These are phyloP conservation scores for Daedaleopsis nitida DNA, from an alignment of 768 basidiomycete species.

Conservation along the genomic window DNA sequence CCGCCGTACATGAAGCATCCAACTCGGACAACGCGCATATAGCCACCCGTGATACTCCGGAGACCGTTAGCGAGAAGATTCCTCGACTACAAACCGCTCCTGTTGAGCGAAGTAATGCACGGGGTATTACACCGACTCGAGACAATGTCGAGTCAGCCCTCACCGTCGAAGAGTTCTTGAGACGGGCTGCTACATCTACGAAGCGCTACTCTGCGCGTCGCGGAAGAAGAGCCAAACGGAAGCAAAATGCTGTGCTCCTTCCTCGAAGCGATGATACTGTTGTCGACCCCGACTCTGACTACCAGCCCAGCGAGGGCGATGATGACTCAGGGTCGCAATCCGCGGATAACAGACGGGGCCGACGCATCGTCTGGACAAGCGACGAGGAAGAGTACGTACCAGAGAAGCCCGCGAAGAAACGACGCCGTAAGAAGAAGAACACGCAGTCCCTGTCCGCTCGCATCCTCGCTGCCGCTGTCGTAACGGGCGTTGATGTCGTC, in stretches of 20 bases:
- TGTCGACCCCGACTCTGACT: background rate
- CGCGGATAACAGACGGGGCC: background rate
- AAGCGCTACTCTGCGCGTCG: background rate
- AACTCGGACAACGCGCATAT: background rate
- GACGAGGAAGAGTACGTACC: slow-evolving; percentile 1
- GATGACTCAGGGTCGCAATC: background rate
- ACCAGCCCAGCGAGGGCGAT: background rate
- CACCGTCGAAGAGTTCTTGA: slow-evolving; percentile 73
- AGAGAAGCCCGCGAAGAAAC: background rate
- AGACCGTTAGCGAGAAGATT: too few relatives aligned
- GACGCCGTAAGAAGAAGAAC: slow-evolving; percentile 5
- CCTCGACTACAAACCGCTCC: background rate
- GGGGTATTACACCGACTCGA: background rate
- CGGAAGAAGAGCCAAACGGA: background rate
- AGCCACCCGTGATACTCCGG: too few relatives aligned
- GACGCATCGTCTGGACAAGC: background rate
- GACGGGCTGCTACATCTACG: slow-evolving; percentile 55
- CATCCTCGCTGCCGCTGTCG: slow-evolving; percentile 38
- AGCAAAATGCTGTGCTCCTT: background rate
- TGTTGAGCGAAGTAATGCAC: background rate
- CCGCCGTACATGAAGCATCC: background rate
- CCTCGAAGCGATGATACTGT: background rate
- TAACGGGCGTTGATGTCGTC: slow-evolving; percentile 37
- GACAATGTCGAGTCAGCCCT: background rate
- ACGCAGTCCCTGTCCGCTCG: slow-evolving; percentile 33